Evolutionary conservation across 495 filamentous ascomycete genomes (phyloP).

Genomic region (Neurospora sp.): DNA sequence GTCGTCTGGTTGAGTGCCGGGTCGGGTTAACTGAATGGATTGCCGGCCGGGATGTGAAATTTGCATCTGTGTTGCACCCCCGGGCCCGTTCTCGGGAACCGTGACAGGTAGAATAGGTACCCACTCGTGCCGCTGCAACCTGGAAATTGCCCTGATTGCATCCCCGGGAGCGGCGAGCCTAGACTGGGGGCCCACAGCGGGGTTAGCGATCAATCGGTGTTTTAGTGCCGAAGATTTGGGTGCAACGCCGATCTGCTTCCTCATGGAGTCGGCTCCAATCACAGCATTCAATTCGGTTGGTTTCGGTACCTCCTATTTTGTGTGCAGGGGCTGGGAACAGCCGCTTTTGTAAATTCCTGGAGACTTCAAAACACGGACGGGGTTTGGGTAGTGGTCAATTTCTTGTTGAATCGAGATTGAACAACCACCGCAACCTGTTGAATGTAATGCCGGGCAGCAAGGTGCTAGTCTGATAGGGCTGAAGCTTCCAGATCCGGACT

Average conservation of each 20-base stretch:
- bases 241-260: not conserved
- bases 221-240: not conserved
- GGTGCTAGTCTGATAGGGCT: not conserved
- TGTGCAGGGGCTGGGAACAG: not conserved
- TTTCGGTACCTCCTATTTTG: not conserved
- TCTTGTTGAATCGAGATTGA: not conserved
- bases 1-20: not conserved
- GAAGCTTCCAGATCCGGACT: not conserved
- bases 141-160: not conserved
- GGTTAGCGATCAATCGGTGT: not conserved
- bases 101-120: not conserved
- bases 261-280: not conserved
- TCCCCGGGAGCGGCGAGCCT: not conserved
- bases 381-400: not conserved
- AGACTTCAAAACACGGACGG: not conserved
- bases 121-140: not conserved
- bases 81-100: not conserved
- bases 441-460: not conserved
- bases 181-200: not conserved
- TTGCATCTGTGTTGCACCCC: not conserved
- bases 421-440: not conserved
- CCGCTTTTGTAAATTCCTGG: not conserved
- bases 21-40: not conserved
- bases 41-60: not conserved
- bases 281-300: not conserved